Conservation (phyloP, 2,329 filamentous ascomycete species). For the Botryotinia globosa region DNA sequence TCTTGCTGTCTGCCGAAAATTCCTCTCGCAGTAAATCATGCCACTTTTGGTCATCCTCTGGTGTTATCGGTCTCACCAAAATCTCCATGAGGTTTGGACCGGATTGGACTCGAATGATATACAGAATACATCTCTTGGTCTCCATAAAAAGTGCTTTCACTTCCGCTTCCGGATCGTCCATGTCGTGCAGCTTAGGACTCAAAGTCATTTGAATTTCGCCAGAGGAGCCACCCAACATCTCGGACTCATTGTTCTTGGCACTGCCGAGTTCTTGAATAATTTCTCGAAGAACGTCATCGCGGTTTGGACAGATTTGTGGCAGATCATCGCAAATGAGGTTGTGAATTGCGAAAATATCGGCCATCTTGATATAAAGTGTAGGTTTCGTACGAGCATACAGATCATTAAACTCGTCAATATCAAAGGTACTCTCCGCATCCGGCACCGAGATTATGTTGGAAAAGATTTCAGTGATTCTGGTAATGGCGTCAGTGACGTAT, state of each 20-base stretch:
- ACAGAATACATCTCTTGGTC: slow-evolving; percentile 93
- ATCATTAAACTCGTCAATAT: slow-evolving; percentile 99
- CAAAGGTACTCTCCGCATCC: slow-evolving; percentile 86
- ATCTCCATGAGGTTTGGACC: slow-evolving; percentile 93
- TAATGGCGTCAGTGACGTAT: slow-evolving; percentile 82
- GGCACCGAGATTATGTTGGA: slow-evolving; percentile 76
- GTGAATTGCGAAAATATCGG: slow-evolving; percentile 95
- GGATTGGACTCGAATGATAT: slow-evolving; percentile 95
- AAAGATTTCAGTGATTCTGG: slow-evolving; percentile 73
- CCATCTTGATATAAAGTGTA: slow-evolving; percentile 98
- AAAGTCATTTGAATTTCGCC: slow-evolving; percentile 84
- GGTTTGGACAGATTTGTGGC: slow-evolving; percentile 68
- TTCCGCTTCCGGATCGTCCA: slow-evolving; percentile 89
- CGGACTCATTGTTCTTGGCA: slow-evolving; percentile 93
- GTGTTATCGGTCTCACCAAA: slow-evolving; percentile 80
- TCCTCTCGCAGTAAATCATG: slow-evolving; percentile 77
- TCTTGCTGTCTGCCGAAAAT: slow-evolving; percentile 63
- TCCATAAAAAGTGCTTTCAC: slow-evolving; percentile 95
- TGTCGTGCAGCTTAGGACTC: slow-evolving; percentile 82
- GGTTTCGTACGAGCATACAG: slow-evolving; percentile 95
- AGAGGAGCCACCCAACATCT: slow-evolving; percentile 82
- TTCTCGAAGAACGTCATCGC: slow-evolving; percentile 86
- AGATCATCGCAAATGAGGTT: slow-evolving; percentile 80
- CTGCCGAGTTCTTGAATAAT: slow-evolving; percentile 91
- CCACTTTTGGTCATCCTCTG: slow-evolving; percentile 91